Evolutionary conservation across 768 basidiomycete genomes (phyloP).

Genomic region (Mycena chlorophos): DNA sequence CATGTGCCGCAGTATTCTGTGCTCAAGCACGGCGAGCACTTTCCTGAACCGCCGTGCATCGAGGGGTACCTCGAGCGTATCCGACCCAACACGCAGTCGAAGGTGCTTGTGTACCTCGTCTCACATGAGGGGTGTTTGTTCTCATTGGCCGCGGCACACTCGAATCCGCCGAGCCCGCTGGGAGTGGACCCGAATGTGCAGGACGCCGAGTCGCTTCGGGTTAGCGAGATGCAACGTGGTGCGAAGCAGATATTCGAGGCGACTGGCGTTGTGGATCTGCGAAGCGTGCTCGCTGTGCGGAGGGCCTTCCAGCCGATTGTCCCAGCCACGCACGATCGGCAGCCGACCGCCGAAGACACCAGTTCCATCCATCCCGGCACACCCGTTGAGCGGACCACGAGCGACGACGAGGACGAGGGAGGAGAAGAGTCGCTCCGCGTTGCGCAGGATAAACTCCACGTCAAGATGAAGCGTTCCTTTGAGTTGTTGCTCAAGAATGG

Average conservation of each 20-base stretch:
- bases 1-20: constrained; percentile 58
- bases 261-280: constrained; percentile 71
- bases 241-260: constrained; percentile 62
- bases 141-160: constrained; percentile 47
- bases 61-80: constrained; percentile 87
- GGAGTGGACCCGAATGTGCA: constrained; percentile 39
- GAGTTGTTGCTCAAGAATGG: constrained; percentile 74
- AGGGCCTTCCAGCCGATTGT: constrained; percentile 57
- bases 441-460: constrained; percentile 41
- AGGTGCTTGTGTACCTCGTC: constrained; percentile 65
- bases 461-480: constrained; percentile 70
- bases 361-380: constrained; percentile 34
- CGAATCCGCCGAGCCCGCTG: constrained; percentile 72
- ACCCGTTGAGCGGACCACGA: constrained; percentile 39
- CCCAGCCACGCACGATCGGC: constrained; percentile 37
- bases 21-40: constrained; percentile 44
- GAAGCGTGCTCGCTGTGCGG: constrained; percentile 63
- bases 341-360: constrained; percentile 32
- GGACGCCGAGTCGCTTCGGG: constrained; percentile 41
- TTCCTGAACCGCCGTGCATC: constrained; percentile 76
- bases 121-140: constrained; percentile 78
- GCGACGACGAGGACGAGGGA: constrained; percentile 66
- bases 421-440: constrained; percentile 55
- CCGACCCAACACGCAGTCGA: constrained; percentile 54
- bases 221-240: constrained; percentile 62